Base-by-base conservation (phyloP, 805 yeast genomes). In the Ogataea thermomethanolica region DNA sequence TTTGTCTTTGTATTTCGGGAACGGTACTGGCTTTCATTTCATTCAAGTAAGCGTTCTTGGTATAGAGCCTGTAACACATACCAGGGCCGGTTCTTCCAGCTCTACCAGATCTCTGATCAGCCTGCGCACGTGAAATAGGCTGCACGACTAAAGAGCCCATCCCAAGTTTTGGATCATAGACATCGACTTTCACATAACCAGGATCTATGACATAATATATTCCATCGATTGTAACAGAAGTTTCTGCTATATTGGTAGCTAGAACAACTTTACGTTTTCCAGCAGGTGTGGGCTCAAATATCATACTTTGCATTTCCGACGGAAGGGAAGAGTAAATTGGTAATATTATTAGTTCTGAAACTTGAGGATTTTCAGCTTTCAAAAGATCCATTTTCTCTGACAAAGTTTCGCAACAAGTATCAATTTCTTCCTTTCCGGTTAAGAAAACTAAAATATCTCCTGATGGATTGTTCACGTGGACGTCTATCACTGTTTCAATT, bases 61-160 rank as follows among this genome's bases (percentile, higher is more conserved):
- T 90, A 60, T 84, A 93, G n/a, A 93, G 65, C 41, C 99, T 67
- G 56, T 80, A 93, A 57, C 99, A 95, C 51, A 86, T 82, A 2
- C 99, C 99, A 0, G 97, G 96, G 0, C 95, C 95, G 0, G 95
- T 88, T 68, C 99, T 83, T 34, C 99, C 99, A 0, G 99, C 99
- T 58, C 99, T 77, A 41, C 99, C 99, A 33, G 95, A 78, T 57
- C 99, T 74, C 64, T 93, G 99, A 50, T 85, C 85, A 0, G 98
- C 97, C 57, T 90, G 95, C 0, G 99, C 98, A 53, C 85, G 84
- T 0, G 98, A 91, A 34, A 93, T 88, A 1, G 96, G 95, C 11
- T 81, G 74, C 2, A 89, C 84, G 7, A 79, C 71, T 53, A 93
- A 70, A 6, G 91, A 79, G 54, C 91, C 98, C 90, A 93, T 90